Percentiles rank a stretch among this genome's conserved stretches.
These are phyloP conservation scores for Fistulinella prunicolor DNA, from an alignment of 768 basidiomycete genomes.

Conservation along the genomic window DNA sequence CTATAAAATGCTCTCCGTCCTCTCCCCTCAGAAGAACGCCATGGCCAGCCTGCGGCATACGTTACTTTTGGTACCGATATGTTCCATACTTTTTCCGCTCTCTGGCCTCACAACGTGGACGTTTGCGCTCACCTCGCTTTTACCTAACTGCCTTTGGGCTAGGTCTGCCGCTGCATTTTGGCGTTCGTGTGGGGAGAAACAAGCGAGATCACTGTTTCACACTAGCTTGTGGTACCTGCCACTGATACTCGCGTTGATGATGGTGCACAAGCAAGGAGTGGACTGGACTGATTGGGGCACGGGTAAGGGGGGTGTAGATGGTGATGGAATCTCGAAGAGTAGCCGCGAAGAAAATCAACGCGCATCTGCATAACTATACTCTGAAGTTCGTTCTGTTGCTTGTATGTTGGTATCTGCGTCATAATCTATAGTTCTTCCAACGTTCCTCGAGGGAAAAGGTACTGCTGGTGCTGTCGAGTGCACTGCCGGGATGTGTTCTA, in stretches of 20 bases:
- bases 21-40: constrained; percentile 75
- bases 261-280: constrained; percentile 88
- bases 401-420: background rate
- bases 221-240: constrained; percentile 90
- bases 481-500: too few species aligned
- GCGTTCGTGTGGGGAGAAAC: constrained; percentile 65
- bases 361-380: background rate
- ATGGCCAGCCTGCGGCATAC: constrained; percentile 85
- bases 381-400: too few species aligned
- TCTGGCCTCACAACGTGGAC: constrained; percentile 91
- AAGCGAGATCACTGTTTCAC: constrained; percentile 76
- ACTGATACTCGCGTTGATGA: constrained; percentile 85
- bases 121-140: constrained; percentile 73
- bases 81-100: constrained; percentile 77
- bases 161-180: constrained; percentile 75
- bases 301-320: background rate
- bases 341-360: background rate
- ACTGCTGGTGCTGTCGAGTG: too few species aligned
- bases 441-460: too few species aligned
- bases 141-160: constrained; percentile 72
- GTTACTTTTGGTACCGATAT: constrained; percentile 70
- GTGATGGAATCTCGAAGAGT: background rate
- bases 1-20: constrained; percentile 87
- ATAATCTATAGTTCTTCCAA: too few species aligned
- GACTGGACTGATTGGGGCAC: constrained; percentile 64